These are phyloP conservation scores for Gossypium trilobum DNA, from an alignment of 441 rosid species.

Conservation along the genomic window DNA sequence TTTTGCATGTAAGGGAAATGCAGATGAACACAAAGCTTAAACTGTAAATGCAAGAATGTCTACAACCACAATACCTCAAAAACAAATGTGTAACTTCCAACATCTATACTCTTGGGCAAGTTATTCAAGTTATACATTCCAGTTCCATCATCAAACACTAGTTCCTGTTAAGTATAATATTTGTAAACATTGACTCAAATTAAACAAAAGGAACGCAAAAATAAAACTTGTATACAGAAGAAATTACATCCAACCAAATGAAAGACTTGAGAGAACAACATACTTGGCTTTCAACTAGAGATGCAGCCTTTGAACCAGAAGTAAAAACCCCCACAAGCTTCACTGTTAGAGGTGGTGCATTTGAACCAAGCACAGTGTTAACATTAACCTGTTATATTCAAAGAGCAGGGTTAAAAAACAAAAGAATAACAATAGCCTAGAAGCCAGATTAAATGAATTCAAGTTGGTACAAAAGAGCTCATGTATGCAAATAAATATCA, in stretches of 20 bases:
- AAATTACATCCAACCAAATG: constrained; percentile 14
- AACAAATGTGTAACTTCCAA: constrained; percentile 68
- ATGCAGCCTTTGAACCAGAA: constrained; percentile 42
- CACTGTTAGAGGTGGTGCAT: constrained; percentile 69
- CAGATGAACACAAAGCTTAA: constrained; percentile 9
- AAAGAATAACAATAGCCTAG: neutral
- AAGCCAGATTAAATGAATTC: neutral
- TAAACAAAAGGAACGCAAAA: constrained; percentile 1
- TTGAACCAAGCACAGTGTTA: constrained; percentile 70
- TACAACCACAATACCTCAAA: constrained; percentile 56
- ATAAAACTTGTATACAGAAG: neutral
- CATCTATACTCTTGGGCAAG: constrained; percentile 50
- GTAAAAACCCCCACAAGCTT: constrained; percentile 48
- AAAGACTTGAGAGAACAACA: neutral
- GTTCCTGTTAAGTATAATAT: constrained; percentile 46
- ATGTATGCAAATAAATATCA: neutral
- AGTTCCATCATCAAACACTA: constrained; percentile 50
- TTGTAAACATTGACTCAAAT: constrained; percentile 8
- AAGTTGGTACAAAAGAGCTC: neutral
- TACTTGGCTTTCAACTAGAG: constrained; percentile 65
- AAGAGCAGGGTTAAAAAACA: neutral
- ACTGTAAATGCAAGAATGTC: neutral
- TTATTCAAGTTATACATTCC: constrained; percentile 39
- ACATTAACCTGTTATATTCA: constrained; percentile 58
- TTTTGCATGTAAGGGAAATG: constrained; percentile 12